These are phyloP conservation scores for Phytophthora vignae DNA, from an alignment of 352 stramenopile genomes.

Conservation along the genomic window DNA sequence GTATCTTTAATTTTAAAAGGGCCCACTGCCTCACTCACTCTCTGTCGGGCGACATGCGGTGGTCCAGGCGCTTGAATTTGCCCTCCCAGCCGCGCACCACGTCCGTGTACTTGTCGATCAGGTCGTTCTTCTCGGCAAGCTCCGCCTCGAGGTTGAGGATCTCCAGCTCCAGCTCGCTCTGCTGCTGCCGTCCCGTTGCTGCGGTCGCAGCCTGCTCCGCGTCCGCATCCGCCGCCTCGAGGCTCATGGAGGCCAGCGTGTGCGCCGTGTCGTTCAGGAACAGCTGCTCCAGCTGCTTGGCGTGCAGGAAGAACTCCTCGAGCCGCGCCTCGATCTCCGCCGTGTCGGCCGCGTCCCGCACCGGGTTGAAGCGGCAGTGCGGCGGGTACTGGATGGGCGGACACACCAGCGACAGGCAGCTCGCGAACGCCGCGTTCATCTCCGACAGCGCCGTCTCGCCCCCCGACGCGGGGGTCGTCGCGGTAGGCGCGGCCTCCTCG, in stretches of 20 bases:
- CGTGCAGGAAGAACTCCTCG: conserved; percentile 82
- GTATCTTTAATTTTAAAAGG: neutral
- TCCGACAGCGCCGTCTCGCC: conserved; percentile 57
- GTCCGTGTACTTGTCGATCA: conserved; percentile 88
- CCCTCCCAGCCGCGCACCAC: conserved; percentile 86
- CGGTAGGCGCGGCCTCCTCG: neutral
- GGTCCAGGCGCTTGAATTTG: conserved; percentile 85
- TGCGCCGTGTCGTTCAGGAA: conserved; percentile 56
- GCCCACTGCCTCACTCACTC: neutral
- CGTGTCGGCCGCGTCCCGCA: conserved; percentile 83
- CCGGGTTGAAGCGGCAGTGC: conserved; percentile 85
- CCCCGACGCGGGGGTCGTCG: conserved; percentile 10
- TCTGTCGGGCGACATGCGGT: conserved; percentile 63
- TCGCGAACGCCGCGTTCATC: conserved; percentile 83
- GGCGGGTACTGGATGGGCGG: conserved; percentile 85
- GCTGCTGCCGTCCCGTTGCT: conserved; percentile 26
- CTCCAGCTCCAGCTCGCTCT: conserved; percentile 76
- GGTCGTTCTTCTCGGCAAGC: conserved; percentile 83
- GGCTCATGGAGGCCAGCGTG: conserved; percentile 19
- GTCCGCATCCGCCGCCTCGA: conserved; percentile 10
- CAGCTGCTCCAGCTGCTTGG: conserved; percentile 84
- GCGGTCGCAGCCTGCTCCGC: neutral
- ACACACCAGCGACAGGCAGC: conserved; percentile 78
- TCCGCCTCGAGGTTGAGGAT: conserved; percentile 80
- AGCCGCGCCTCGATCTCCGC: conserved; percentile 73